Percentiles rank a stretch among this genome's conserved stretches.
Conservation (phyloP, 2,329 filamentous ascomycete genomes). For the Waltergamsia citrina region DNA sequence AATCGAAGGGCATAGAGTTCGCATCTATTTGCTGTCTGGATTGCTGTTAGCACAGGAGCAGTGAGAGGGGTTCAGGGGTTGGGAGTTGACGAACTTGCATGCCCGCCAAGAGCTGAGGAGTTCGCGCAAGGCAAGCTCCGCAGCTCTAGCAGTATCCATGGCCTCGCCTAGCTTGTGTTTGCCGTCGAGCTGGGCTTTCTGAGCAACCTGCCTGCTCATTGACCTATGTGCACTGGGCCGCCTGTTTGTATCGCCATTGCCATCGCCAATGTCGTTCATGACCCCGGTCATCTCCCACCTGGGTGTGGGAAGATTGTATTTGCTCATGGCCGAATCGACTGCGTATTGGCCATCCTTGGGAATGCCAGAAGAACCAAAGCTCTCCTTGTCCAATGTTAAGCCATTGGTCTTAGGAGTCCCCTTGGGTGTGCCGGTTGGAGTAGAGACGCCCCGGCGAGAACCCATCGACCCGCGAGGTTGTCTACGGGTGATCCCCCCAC, state of each 20-base stretch:
- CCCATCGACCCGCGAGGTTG: constrained; percentile 61
- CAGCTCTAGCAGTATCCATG: constrained; percentile 69
- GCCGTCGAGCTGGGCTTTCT: constrained; percentile 54
- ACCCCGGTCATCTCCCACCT: constrained; percentile 72
- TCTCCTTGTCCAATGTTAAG: constrained; percentile 27
- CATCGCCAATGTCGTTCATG: constrained; percentile 59
- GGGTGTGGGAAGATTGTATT: constrained; percentile 39
- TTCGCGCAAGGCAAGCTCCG: constrained; percentile 78
- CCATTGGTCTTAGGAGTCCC: constrained; percentile 28
- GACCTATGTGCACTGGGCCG: constrained; percentile 27
- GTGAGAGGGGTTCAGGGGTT: not conserved
- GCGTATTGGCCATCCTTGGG: constrained; percentile 31
- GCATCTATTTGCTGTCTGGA: constrained; percentile 45
- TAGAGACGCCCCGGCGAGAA: constrained; percentile 50
- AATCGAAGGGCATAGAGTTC: constrained; percentile 56
- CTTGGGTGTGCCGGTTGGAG: constrained; percentile 42
- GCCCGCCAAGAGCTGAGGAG: constrained; percentile 72
- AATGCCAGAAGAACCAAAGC: constrained; percentile 23
- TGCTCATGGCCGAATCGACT: constrained; percentile 41
- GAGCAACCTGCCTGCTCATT: constrained; percentile 39
- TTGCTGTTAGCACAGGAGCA: constrained; percentile 2
- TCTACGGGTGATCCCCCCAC: constrained; percentile 77
- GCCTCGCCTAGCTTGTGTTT: constrained; percentile 59
- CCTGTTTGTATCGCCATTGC: constrained; percentile 9
- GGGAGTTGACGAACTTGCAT: constrained; percentile 57